These are phyloP conservation scores for Collybiopsis confluens DNA, from an alignment of 768 basidiomycete species.

Conservation along the genomic window DNA sequence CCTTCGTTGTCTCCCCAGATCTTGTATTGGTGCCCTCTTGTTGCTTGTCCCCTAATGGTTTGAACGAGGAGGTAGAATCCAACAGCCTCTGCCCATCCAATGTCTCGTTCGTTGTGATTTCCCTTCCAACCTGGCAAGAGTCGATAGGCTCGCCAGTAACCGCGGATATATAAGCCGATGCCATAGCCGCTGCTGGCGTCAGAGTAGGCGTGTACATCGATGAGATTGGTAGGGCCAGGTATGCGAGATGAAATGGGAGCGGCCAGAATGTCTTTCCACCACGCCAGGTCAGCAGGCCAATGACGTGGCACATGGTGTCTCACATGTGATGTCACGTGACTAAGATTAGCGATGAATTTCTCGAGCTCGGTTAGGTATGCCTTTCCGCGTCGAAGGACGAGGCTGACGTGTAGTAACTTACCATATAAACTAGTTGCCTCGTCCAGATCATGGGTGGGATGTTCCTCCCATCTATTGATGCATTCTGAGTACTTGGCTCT, in stretches of 20 bases:
- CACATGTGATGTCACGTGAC: background rate
- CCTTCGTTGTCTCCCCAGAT: too few relatives aligned
- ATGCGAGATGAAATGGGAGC: constrained; percentile 18
- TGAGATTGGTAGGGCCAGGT: constrained; percentile 18
- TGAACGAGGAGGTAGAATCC: constrained; percentile 27
- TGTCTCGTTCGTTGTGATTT: constrained; percentile 31
- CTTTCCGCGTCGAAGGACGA: constrained; percentile 23
- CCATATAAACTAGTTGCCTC: constrained; percentile 34
- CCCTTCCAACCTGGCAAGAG: constrained; percentile 27
- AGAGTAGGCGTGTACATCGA: constrained; percentile 31
- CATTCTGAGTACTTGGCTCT: constrained; percentile 24
- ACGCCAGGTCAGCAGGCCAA: constrained; percentile 23
- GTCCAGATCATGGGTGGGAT: constrained; percentile 21
- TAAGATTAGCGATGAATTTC: background rate
- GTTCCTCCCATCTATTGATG: constrained; percentile 21
- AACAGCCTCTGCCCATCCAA: constrained; percentile 43
- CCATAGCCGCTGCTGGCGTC: constrained; percentile 35
- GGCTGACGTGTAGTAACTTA: constrained; percentile 31
- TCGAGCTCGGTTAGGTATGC: constrained; percentile 40
- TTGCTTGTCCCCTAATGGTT: constrained; percentile 8
- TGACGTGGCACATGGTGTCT: background rate
- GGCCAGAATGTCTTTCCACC: constrained; percentile 26
- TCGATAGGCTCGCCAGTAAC: constrained; percentile 27
- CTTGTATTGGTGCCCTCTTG: too few relatives aligned
- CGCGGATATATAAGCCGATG: constrained; percentile 28